Conservation (phyloP, 2,329 filamentous ascomycete species). For the Kalmusia sp. region DNA sequence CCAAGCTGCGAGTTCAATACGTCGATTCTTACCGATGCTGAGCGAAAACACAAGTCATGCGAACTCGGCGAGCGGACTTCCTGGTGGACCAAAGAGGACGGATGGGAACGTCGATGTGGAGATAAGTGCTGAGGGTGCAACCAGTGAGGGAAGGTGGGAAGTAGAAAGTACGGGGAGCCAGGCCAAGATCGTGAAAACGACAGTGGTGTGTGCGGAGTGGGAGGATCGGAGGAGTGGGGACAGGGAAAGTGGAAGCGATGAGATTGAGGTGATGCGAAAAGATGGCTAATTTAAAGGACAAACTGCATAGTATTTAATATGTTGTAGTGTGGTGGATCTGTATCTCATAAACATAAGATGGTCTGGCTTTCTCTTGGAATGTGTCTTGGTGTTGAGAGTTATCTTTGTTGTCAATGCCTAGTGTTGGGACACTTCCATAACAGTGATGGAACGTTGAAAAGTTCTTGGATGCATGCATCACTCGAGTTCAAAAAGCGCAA, state of each 20-base stretch:
- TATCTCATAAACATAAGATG: not conserved
- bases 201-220: constrained; percentile 44
- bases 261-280: constrained; percentile 26
- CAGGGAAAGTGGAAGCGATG: constrained; percentile 26
- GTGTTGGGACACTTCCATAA: no score
- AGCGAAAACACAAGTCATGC: constrained; percentile 37
- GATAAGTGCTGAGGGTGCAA: constrained; percentile 24
- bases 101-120: constrained; percentile 42
- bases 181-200: constrained; percentile 46
- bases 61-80: constrained; percentile 43
- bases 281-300: not conserved
- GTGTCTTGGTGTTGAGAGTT: no score
- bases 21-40: constrained; percentile 38
- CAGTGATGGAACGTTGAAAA: no score
- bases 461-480: no score
- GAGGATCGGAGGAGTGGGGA: constrained; percentile 30
- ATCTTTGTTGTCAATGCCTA: no score
- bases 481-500: no score
- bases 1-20: constrained; percentile 27
- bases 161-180: constrained; percentile 40
- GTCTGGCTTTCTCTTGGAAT: no score
- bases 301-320: not conserved
- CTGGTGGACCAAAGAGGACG: constrained; percentile 36
- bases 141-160: constrained; percentile 37
- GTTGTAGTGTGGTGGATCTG: not conserved